These are phyloP conservation scores for Mucor racemosus DNA, from an alignment of 371 early-diverging fungal species.

Conservation along the genomic window DNA sequence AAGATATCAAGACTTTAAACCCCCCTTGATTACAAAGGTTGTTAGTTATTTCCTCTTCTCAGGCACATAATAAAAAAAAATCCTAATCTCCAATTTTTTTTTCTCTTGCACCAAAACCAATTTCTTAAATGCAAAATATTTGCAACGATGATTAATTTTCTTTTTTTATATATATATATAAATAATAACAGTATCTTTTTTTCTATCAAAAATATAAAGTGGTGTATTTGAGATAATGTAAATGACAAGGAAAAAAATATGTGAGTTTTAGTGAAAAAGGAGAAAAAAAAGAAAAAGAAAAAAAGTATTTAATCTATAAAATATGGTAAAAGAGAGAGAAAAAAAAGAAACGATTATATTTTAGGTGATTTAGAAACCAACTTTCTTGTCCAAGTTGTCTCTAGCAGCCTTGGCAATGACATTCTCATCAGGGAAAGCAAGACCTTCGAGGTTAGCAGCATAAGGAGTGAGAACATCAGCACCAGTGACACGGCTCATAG, in stretches of 20 bases:
- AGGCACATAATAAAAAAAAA: not conserved
- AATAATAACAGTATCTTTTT: not conserved
- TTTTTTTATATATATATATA: slow-evolving; percentile 1
- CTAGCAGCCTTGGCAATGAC: slow-evolving; percentile 81
- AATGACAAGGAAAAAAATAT: not conserved
- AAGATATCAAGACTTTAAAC: too few species aligned
- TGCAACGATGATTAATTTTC: not conserved
- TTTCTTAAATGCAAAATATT: not conserved
- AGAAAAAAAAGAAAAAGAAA: not conserved
- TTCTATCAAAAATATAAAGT: not conserved
- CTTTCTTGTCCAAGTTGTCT: slow-evolving; percentile 64
- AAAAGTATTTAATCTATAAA: slow-evolving; percentile 8
- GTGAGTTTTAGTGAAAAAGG: not conserved
- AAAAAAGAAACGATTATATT: not conserved
- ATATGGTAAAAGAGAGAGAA: not conserved
- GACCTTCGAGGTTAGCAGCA: slow-evolving; percentile 92
- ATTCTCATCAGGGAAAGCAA: slow-evolving; percentile 89
- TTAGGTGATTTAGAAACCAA: slow-evolving; percentile 30
- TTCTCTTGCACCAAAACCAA: too few species aligned
- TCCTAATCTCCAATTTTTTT: not conserved
- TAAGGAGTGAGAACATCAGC: slow-evolving; percentile 99
- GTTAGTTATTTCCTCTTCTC: not conserved
- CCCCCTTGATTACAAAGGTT: too few species aligned
- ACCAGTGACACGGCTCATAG: slow-evolving; percentile 94
- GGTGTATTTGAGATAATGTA: not conserved